phyloP scores from a whole-genome alignment of 176 grass and related monocot species.

The Ampelocalamus luodianensis region DNA sequence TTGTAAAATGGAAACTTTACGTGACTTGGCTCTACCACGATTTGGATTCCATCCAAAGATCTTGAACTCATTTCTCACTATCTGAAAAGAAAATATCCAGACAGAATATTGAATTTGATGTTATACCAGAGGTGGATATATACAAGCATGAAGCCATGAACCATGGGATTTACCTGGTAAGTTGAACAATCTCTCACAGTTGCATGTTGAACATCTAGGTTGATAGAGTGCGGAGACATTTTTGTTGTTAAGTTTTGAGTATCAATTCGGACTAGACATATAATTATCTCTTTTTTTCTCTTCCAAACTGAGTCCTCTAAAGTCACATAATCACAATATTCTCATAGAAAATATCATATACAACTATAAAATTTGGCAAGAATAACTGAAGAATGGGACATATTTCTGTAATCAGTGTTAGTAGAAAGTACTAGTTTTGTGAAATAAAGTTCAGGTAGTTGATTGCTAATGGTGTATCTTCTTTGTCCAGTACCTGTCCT shows the following conservation, averaged over 20 bases:
- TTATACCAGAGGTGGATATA: slow-evolving; percentile 87
- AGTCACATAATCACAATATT: no score
- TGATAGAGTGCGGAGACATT: neutral
- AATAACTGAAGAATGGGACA: no score
- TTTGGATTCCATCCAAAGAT: slow-evolving; percentile 95
- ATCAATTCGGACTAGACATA: neutral
- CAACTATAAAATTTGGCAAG: no score
- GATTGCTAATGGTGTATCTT: slow-evolving; percentile 25
- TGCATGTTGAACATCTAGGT: slow-evolving; percentile 10
- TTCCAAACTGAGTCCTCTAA: no score
- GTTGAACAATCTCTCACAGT: slow-evolving; percentile 17
- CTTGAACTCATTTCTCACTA: slow-evolving; percentile 80
- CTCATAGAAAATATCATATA: no score
- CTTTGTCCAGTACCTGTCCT: slow-evolving; percentile 8
- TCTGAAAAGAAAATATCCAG: slow-evolving; percentile 74
- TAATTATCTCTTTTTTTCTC: neutral
- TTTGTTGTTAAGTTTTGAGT: neutral
- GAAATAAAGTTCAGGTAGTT: slow-evolving; percentile 16
- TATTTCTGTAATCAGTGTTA: no score
- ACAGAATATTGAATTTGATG: slow-evolving; percentile 60
- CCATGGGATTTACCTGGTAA: slow-evolving; percentile 97
- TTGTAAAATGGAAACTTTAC: slow-evolving; percentile 63
- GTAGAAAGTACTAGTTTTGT: no score
- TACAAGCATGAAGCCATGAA: slow-evolving; percentile 97
- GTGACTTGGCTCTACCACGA: slow-evolving; percentile 60